Base-by-base conservation (phyloP, 495 filamentous ascomycete genomes). In the Penicillium verhagenii region DNA sequence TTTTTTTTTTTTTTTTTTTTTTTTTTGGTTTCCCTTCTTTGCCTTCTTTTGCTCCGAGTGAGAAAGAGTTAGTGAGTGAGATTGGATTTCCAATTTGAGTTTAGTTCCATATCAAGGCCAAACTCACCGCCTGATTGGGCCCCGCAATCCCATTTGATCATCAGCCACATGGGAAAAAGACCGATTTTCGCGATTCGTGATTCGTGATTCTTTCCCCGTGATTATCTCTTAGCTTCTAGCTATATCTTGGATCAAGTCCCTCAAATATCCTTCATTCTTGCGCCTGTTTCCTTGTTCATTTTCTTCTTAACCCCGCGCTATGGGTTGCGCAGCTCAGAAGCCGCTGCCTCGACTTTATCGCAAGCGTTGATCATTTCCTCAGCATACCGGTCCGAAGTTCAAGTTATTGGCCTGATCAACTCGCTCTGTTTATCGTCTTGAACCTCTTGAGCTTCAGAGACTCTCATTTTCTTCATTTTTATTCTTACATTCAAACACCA, bases 261-360 rank as follows among this genome's bases (percentile, higher is more conserved):
- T 43, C 23, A 4, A 9, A 43, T 43, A 35, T 5, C 33, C 13
- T 20, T 43, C 21, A 13, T 21, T 43, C n/a, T 47, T 1, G n/a
- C 6, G 2, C 18, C 21, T 29, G 13, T 47, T 16, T 18, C n/a
- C 19, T 9, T 19, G 9, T 44, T 7, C 18, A 13, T 25, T 44
- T 44, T 3, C 20, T 5, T 23, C 19, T 7, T 8, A 23, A n/a
- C 39, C 10, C 24, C 42, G 57, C 59, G 49, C 49, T 60, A 67
- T 62, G 65, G 44, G 52, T 54, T 40, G 39, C 16, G 43, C n/a
- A 35, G 11, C 45, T 40, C 51, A 37, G 28, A 44, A 50, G 44
- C 52, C 50, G 42, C 45, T 55, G 50, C 48, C 56, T 54, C 57
- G 53, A 44, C 51, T 60, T 26, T 64, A 58, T 45, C 50, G 50